Base-by-base conservation (phyloP, 306 rosid genomes). In the Lithocarpus polystachyus region DNA sequence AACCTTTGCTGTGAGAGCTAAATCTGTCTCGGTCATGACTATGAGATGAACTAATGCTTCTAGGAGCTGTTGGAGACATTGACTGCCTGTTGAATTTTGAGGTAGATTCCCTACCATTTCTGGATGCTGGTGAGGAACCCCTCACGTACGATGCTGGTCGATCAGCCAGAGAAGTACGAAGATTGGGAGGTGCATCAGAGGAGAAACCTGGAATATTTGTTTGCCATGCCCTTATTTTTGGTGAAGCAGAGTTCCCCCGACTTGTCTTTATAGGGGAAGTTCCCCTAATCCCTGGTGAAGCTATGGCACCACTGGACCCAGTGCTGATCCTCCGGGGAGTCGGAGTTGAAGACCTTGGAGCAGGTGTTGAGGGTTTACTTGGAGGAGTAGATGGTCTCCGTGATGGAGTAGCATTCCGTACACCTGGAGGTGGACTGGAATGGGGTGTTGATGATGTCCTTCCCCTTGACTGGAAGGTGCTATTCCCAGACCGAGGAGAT, bases 181-280 rank as follows among this genome's bases (percentile, higher is more conserved):
- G 97, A 84, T 92, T 92, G 61, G 96, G 96, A 77, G 97, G 97
- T 71, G 89, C 87, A 65, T 92, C 94, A 77, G 92, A 83, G 77
- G 97, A 90, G 87, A 92, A 89, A 56, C 97, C 97, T 2, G 94
- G 92, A 84, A 92, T 92, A 85, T 89, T 90, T 45, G 94, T 79
- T 81, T 92, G 96, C 97, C 97, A 92, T 65, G 96, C 93, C 69
- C 89, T 89, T 79, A 90, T 86, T 86, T 92, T 92, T 29, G 97
- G 97, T 37, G 97, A 92, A 74, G 97, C 91, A 72, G 96, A 90
- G 81, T 88, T 89, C 80, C 97, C 97, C 52, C 92, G 82, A 71
- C 77, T 84, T 61, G 89, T 62, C 83, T 85, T 90, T 68, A 89
- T 77, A 7, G 97, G 97, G 68, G 97, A 92, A 80, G 86, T 76